Percentiles rank a stretch among this genome's conserved stretches.
phyloP scores from a whole-genome alignment of 2,329 filamentous ascomycete genomes.

The Cladosporium halotolerans region DNA sequence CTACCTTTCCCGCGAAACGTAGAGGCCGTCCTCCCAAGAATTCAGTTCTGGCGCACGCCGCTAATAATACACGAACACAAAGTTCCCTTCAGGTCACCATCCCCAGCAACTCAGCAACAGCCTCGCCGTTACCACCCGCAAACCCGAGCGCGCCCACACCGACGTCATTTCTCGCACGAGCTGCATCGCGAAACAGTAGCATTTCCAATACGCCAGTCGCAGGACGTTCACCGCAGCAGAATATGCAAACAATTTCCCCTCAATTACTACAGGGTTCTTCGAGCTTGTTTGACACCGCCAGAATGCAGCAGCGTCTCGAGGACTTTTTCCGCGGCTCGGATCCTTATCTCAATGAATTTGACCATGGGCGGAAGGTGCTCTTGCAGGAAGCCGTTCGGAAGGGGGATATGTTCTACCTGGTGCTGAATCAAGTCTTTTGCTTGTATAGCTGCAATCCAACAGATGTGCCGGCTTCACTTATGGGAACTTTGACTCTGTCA shows the following conservation, averaged over 20 bases:
- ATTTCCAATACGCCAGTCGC: no score
- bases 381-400: slow-evolving; percentile 50
- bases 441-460: slow-evolving; percentile 41
- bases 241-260: neutral
- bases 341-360: slow-evolving; percentile 7
- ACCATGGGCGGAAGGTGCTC: slow-evolving; percentile 44
- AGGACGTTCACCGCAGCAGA: neutral
- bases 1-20: no score
- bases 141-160: neutral
- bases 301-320: slow-evolving; percentile 3
- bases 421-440: slow-evolving; percentile 61
- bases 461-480: slow-evolving; percentile 31
- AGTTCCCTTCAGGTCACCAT: neutral
- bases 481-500: slow-evolving; percentile 31
- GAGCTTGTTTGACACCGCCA: neutral
- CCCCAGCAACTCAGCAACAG: neutral
- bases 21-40: no score
- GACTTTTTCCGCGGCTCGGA: neutral
- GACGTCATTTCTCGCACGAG: neutral
- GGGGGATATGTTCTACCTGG: slow-evolving; percentile 58
- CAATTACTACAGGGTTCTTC: neutral
- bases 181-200: neutral
- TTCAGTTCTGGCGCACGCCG: neutral
- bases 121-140: neutral
- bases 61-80: neutral